A percentile compares a stretch with the other conserved stretches of the same genome.
These are phyloP conservation scores for Globisporangium polare DNA, from an alignment of 352 stramenopile species.

Conservation along the genomic window DNA sequence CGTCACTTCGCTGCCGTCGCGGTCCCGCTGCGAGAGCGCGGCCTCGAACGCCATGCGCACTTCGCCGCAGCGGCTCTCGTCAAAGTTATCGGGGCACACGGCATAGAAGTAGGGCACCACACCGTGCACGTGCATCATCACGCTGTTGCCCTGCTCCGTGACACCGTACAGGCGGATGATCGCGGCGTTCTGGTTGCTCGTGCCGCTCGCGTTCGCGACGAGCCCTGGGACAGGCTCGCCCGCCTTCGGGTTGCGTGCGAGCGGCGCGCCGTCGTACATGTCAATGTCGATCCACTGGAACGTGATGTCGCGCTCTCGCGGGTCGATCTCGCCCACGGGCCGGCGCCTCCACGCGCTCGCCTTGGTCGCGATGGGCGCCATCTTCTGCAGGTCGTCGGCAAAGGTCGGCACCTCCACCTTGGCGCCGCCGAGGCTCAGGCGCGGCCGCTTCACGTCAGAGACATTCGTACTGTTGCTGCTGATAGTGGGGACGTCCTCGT, in stretches of 20 bases:
- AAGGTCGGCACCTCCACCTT: conserved; percentile 36
- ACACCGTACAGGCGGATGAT: conserved; percentile 98
- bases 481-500: not conserved
- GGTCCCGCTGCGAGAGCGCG: conserved; percentile 46
- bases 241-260: conserved; percentile 86
- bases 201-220: conserved; percentile 90
- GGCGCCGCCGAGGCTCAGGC: conserved; percentile 21
- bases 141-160: conserved; percentile 92
- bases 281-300: conserved; percentile 99
- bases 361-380: conserved; percentile 57
- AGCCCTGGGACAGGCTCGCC: conserved; percentile 46
- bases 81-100: conserved; percentile 68
- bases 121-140: conserved; percentile 96
- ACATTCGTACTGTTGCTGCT: not conserved
- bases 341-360: conserved; percentile 63
- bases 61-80: conserved; percentile 60
- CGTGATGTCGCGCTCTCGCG: conserved; percentile 31
- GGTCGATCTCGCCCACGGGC: conserved; percentile 32
- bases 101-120: conserved; percentile 98
- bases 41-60: conserved; percentile 67
- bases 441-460: conserved; percentile 30
- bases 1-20: conserved; percentile 36
- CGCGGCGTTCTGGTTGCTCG: conserved; percentile 77
- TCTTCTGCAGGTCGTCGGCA: conserved; percentile 50
- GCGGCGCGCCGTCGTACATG: conserved; percentile 92